Evolutionary conservation across 2,329 filamentous ascomycete species (phyloP).

Genomic region (Elsinoe ampelina): DNA sequence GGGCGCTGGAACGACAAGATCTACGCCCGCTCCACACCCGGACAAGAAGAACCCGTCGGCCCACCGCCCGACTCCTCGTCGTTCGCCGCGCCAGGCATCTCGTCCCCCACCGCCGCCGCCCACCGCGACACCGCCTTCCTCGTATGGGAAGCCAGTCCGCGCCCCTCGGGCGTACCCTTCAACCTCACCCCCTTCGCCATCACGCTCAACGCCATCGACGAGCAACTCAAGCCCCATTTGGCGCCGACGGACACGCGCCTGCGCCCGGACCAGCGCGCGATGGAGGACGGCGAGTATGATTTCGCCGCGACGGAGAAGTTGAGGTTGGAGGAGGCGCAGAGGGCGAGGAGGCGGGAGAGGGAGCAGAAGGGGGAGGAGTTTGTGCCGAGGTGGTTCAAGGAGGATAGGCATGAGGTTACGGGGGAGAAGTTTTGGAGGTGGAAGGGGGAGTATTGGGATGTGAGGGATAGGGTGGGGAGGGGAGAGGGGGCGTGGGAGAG

Average conservation of each 20-base stretch:
- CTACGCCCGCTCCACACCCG: slow-evolving; percentile 85
- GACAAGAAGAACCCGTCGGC: slow-evolving; percentile 66
- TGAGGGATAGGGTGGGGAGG: slow-evolving; percentile 55
- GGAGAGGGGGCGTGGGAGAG: slow-evolving; percentile 56
- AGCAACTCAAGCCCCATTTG: slow-evolving; percentile 65
- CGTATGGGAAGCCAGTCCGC: slow-evolving; percentile 80
- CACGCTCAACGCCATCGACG: slow-evolving; percentile 84
- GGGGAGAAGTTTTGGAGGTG: slow-evolving; percentile 88
- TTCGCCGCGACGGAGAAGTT: slow-evolving; percentile 90
- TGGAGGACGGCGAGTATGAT: slow-evolving; percentile 98
- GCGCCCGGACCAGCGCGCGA: slow-evolving; percentile 87
- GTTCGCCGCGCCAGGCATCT: slow-evolving; percentile 20
- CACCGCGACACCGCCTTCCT: slow-evolving; percentile 66
- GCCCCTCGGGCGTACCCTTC: slow-evolving; percentile 82
- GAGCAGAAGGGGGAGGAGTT: slow-evolving; percentile 77
- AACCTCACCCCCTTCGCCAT: slow-evolving; percentile 95
- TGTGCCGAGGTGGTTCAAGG: slow-evolving; percentile 73
- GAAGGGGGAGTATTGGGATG: slow-evolving; percentile 79
- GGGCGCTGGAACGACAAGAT: slow-evolving; percentile 97
- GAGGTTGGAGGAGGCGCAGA: slow-evolving; percentile 82
- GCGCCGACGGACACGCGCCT: slow-evolving; percentile 91
- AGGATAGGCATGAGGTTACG: slow-evolving; percentile 63
- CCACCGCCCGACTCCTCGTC: slow-evolving; percentile 29
- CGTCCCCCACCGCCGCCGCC: slow-evolving; percentile 25
- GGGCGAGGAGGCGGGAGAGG: slow-evolving; percentile 60